Conservation (phyloP, 2,329 filamentous ascomycete species). For the Hirsutella thompsonii region DNA sequence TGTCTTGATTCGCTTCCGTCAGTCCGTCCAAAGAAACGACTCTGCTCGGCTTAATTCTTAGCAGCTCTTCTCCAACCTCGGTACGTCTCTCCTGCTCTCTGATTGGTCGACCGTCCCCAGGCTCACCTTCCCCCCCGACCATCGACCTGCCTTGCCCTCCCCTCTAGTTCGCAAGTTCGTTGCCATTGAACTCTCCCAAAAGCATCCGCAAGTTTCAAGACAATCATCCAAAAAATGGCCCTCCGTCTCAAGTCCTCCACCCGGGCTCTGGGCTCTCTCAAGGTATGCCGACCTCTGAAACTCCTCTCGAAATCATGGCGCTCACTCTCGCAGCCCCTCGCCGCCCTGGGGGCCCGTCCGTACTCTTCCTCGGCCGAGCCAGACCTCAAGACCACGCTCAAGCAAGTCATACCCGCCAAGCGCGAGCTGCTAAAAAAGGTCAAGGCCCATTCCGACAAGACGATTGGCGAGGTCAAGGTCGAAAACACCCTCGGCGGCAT, state of each 20-base stretch:
- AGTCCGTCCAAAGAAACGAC: too few species aligned
- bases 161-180: too few species aligned
- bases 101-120: too few species aligned
- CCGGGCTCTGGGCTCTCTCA: constrained; percentile 49
- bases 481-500: constrained; percentile 93
- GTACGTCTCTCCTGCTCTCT: too few species aligned
- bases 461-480: constrained; percentile 84
- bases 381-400: constrained; percentile 79
- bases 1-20: too few species aligned
- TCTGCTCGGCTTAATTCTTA: too few species aligned
- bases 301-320: constrained; percentile 6
- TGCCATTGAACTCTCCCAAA: too few species aligned
- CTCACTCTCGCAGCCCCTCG: constrained; percentile 1
- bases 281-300: constrained; percentile 36
- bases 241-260: constrained; percentile 49
- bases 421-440: constrained; percentile 88
- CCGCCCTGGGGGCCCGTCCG: constrained; percentile 46
- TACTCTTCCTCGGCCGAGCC: constrained; percentile 51
- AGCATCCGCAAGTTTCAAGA: too few species aligned
- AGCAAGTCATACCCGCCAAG: constrained; percentile 77
- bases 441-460: constrained; percentile 71
- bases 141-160: too few species aligned
- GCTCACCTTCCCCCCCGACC: too few species aligned
- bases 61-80: too few species aligned
- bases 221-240: constrained; percentile 36